Conservation (phyloP, 129 eudicot genomes). For the Scalesia atractyloides region DNA sequence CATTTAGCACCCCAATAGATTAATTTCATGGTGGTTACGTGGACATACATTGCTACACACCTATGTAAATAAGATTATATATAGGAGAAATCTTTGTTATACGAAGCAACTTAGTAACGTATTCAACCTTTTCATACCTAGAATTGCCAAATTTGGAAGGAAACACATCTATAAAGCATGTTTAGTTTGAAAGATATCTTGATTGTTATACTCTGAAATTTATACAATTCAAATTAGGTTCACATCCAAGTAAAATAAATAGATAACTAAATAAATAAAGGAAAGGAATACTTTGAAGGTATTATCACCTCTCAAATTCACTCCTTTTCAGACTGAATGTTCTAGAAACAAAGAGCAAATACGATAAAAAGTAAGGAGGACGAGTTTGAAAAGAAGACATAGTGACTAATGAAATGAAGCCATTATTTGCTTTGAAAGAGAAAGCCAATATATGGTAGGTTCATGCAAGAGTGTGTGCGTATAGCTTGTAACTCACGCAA, state of each 20-base stretch:
- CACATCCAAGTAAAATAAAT: background rate
- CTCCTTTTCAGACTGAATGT: background rate
- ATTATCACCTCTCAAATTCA: background rate
- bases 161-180: too few relatives aligned
- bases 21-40: too few relatives aligned
- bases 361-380: background rate
- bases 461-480: conserved; percentile 23
- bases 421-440: conserved; percentile 26
- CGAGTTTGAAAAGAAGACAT: conserved; percentile 1
- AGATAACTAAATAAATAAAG: too few relatives aligned
- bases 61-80: too few relatives aligned
- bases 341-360: background rate
- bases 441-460: conserved; percentile 19
- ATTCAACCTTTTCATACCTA: too few relatives aligned
- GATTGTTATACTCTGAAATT: too few relatives aligned
- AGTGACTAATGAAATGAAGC: background rate
- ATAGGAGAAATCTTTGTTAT: too few relatives aligned
- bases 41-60: too few relatives aligned
- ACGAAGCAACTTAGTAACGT: too few relatives aligned
- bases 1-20: too few relatives aligned
- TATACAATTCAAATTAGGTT: background rate
- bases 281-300: background rate
- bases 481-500: conserved; percentile 23
- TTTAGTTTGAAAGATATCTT: too few relatives aligned
- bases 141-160: too few relatives aligned